phyloP scores from a whole-genome alignment of 2,329 filamentous ascomycete species.

The Coniochaeta prunicola region DNA sequence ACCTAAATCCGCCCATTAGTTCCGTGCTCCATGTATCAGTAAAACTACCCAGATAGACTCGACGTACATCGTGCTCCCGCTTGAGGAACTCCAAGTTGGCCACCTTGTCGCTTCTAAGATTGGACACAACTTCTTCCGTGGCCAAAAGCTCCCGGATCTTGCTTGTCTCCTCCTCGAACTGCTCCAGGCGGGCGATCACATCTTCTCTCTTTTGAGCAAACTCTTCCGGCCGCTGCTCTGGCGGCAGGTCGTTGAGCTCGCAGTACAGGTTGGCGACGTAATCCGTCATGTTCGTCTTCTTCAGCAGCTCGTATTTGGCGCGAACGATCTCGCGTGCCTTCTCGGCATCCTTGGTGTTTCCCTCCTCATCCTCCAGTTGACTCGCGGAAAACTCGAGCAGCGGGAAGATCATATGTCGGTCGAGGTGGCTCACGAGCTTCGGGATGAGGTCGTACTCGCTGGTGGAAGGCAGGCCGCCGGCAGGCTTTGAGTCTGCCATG shows the following conservation, averaged over 20 bases:
- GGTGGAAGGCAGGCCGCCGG: constrained; percentile 25
- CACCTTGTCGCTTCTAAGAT: constrained; percentile 92
- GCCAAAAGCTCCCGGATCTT: constrained; percentile 84
- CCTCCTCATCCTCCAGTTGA: constrained; percentile 69
- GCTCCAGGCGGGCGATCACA: constrained; percentile 74
- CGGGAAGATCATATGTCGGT: constrained; percentile 93
- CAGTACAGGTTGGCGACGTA: constrained; percentile 90
- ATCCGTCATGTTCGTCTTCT: constrained; percentile 98
- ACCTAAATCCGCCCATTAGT: constrained; percentile 41
- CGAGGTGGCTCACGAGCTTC: constrained; percentile 84
- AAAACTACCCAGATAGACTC: constrained; percentile 1
- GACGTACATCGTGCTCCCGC: constrained; percentile 79
- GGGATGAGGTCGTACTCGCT: constrained; percentile 55
- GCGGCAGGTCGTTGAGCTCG: constrained; percentile 67
- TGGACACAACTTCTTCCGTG: constrained; percentile 83
- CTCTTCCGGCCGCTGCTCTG: constrained; percentile 67
- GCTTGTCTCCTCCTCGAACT: constrained; percentile 78
- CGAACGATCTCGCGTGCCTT: constrained; percentile 65
- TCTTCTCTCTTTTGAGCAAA: constrained; percentile 85
- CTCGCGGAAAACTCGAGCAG: constrained; percentile 86
- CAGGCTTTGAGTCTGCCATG: constrained; percentile 16
- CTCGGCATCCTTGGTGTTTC: constrained; percentile 41
- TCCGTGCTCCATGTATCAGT: not conserved
- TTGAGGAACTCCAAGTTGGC: constrained; percentile 98
- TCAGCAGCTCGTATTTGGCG: constrained; percentile 88